Conservation (phyloP, 2,329 filamentous ascomycete species). For the Dothiorella sarmentorum region DNA sequence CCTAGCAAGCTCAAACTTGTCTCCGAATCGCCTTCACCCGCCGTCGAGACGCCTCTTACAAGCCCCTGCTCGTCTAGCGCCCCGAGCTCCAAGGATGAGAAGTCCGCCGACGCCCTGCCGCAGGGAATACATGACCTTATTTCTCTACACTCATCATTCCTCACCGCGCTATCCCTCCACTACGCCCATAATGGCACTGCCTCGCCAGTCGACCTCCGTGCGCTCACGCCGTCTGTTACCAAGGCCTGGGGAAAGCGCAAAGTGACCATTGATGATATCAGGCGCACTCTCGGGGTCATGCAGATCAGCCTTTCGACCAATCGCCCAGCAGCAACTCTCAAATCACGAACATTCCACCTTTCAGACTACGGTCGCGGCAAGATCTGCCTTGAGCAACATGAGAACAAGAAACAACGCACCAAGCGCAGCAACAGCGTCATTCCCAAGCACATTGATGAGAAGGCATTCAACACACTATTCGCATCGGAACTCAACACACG, state of each 20-base stretch:
- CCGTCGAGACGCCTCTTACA: constrained; percentile 32
- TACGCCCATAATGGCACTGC: constrained; percentile 49
- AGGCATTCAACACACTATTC: constrained; percentile 50
- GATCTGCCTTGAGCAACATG: constrained; percentile 40
- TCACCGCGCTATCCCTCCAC: constrained; percentile 48
- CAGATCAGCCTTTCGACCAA: neutral
- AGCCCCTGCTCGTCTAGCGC: constrained; percentile 19
- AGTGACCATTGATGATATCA: constrained; percentile 46
- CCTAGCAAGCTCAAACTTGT: constrained; percentile 25
- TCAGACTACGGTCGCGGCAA: constrained; percentile 43
- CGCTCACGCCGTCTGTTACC: constrained; percentile 40
- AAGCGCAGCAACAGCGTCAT: constrained; percentile 22
- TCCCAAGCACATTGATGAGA: constrained; percentile 40
- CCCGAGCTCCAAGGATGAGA: constrained; percentile 16
- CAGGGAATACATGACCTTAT: constrained; percentile 43
- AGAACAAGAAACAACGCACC: constrained; percentile 28
- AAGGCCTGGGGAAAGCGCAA: constrained; percentile 45
- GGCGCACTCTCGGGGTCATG: constrained; percentile 44
- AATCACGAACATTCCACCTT: constrained; percentile 34
- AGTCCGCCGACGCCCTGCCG: constrained; percentile 31
- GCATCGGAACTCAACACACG: constrained; percentile 44
- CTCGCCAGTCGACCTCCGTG: constrained; percentile 41
- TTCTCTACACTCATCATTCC: constrained; percentile 46
- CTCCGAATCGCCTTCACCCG: constrained; percentile 16
- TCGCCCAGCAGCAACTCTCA: constrained; percentile 20